phyloP scores from a whole-genome alignment of 306 rosid genomes.

The Psophocarpus tetragonolobus region DNA sequence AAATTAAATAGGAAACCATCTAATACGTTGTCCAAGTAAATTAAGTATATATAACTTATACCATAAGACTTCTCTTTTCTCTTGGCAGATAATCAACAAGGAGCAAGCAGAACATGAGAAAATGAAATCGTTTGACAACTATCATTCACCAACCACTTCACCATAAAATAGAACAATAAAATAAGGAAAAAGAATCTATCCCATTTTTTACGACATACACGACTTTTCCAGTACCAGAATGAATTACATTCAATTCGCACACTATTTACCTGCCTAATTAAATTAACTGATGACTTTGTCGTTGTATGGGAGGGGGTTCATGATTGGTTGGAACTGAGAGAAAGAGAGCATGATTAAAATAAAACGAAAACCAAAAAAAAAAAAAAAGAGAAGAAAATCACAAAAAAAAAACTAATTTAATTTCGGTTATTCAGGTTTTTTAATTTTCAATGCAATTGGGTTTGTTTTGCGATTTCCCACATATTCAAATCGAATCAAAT shows the following conservation, averaged over 20 bases:
- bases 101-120: not conserved
- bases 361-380: no score
- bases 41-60: slow-evolving; percentile 17
- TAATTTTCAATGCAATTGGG: no score
- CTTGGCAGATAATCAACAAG: not conserved
- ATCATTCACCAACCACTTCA: slow-evolving; percentile 30
- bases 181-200: not conserved
- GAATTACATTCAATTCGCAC: not conserved
- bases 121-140: slow-evolving; percentile 25
- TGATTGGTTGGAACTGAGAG: no score
- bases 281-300: slow-evolving; percentile 5
- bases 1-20: slow-evolving; percentile 24
- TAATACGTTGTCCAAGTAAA: not conserved
- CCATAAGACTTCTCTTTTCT: slow-evolving; percentile 22
- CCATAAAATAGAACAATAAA: not conserved
- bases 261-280: not conserved
- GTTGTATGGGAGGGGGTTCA: no score
- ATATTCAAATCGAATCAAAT: no score
- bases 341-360: no score
- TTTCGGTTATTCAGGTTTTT: no score
- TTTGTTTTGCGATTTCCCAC: no score
- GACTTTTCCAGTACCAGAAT: not conserved
- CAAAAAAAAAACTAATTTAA: no score
- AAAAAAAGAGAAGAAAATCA: no score
- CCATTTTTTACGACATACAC: slow-evolving; percentile 13